Evolutionary conservation across 2,329 filamentous ascomycete genomes (phyloP), one percentile per base, ranked within the genome.

Genomic region (Fusarium sterilihyphosum): DNA sequence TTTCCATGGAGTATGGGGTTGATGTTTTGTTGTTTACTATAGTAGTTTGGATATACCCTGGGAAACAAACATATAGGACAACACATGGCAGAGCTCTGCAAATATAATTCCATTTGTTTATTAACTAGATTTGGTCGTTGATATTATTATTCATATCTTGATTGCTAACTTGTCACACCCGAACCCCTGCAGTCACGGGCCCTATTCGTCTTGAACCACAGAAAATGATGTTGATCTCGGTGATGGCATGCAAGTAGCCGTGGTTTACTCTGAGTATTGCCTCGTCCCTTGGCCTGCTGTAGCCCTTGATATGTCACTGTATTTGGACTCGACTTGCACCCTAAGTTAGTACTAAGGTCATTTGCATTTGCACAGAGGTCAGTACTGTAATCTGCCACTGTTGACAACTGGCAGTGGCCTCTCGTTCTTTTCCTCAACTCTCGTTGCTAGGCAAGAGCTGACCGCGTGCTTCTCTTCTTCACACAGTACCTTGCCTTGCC

Each of bases 11-110:
- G 67, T 56, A 49, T 54, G 47, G 46, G 35, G n/a, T 41, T 35
- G 56, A 56, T 57, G 40, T 20, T 35, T 44, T 26, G 38, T 38
- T n/a, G 41, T 37, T 37, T 18, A 37, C 35, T 37, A 37, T 16
- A 18, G 35, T 37, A 46, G 41, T 35, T 70, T 38, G 53, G 67
- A 71, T 70, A 70, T 67, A 71, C 67, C 67, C 60, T 20, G 43
- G 43, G 65, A 50, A 31, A 50, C n/a, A 69, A 31, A 35, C 20
- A 33, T 14, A 37, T 31, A 59, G 46, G 26, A 58, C n/a, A 54
- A 49, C 24, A 18, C 38, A 22, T 33, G 54, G 41, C 17, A 70
- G 50, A 59, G 20, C 41, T 31, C 31, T 70, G 40, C 52, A 41
- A 41, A 47, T 49, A 26, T n/a, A 18, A 46, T 56, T 61, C 54